Base-by-base conservation (phyloP, 129 eudicot species). In the Calendula officinalis region DNA sequence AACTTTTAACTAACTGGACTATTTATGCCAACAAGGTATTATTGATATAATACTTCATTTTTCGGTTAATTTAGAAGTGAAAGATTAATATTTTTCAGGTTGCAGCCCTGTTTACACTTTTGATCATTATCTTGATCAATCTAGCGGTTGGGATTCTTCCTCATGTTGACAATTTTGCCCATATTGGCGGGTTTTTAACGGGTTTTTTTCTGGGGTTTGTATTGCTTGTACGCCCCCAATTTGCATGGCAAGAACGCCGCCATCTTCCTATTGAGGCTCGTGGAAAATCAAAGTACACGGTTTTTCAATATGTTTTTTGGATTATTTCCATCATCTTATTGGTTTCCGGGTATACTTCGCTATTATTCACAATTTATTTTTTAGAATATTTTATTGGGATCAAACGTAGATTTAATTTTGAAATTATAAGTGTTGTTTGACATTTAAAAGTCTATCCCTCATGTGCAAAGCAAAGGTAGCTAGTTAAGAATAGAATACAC, bases 101-200 rank as follows among this genome's bases (percentile, higher is more conserved):
- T 44, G 95, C 91, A 63, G 89, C 97, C 47, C 74, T 86, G 41
- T 37, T 82, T 44, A 86, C 91, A 16, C 89, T 90, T 27, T 67
- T 86, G 64, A 16, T 90, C 75, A 84, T 84, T 58, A 82, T 91
- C 43, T 78, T 69, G 51, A 80, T 91, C 52, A 91, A 88, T 82
- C 73, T 91, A 60, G 98, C 96, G 1, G 86, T 91, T 5, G 96
- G 96, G 42, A 81, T 91, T 61, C 91, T 91, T 52, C 98, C 98
- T 27, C 96, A 83, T 34, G 96, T 87, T 7, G 98, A 91, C 74
- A 91, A 87, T 56, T 91, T 84, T 70, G 96, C 95, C 3, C 96
- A 85, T 57, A 81, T 91, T 63, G 98, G 98, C 54, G 98, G 96
- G 4, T 88, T 91, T 68, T 43, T 83, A 44, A 34, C 84, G 32